A percentile compares a stretch with the other conserved stretches of the same genome.
phyloP scores from a whole-genome alignment of 305 asterid genomes.

The Fraxinus dipetala region DNA sequence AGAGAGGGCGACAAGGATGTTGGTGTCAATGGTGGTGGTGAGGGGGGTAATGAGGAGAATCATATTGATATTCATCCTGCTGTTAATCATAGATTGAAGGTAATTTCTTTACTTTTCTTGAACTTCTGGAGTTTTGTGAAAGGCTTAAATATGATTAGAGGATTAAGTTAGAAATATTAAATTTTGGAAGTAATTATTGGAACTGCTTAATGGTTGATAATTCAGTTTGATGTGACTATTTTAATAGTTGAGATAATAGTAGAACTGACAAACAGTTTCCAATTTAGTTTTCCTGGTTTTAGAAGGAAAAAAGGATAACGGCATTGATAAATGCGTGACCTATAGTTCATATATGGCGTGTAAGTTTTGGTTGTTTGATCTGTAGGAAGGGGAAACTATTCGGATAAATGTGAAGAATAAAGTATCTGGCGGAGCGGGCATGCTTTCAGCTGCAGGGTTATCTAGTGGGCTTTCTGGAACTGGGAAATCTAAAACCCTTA shows the following conservation, averaged over 20 bases:
- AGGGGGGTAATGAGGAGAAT: constrained; percentile 48
- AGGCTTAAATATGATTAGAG: background rate
- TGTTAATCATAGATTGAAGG: constrained; percentile 89
- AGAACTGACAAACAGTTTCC: background rate
- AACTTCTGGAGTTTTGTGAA: background rate
- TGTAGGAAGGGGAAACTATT: constrained; percentile 55
- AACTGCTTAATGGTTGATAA: background rate
- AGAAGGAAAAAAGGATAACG: background rate
- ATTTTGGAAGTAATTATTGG: background rate
- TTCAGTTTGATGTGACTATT: background rate
- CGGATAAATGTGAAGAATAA: constrained; percentile 52
- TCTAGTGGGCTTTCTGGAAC: constrained; percentile 32
- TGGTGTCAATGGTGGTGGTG: constrained; percentile 34
- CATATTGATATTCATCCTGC: constrained; percentile 86
- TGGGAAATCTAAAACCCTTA: constrained; percentile 30
- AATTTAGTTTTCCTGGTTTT: background rate
- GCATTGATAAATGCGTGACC: background rate
- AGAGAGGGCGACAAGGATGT: constrained; percentile 69
- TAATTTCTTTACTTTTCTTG: constrained; percentile 16
- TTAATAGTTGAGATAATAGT: background rate
- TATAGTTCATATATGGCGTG: background rate
- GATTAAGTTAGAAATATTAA: background rate
- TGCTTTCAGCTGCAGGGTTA: constrained; percentile 54
- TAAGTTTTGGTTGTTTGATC: constrained; percentile 15
- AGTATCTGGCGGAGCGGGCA: constrained; percentile 44